phyloP scores from a whole-genome alignment of 179 eudicot genomes.

The Beta macrorhiza region DNA sequence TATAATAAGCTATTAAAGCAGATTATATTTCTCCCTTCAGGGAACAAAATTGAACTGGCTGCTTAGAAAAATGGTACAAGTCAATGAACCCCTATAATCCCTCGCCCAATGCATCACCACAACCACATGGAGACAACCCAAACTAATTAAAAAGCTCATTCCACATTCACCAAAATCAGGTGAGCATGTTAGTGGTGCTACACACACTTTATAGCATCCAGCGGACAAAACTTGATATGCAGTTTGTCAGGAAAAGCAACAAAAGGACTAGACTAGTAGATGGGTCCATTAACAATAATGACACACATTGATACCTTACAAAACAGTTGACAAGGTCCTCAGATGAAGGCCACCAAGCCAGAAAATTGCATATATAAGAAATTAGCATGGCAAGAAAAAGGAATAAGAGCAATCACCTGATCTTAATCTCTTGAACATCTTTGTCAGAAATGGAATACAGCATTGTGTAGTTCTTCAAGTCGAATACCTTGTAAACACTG shows the following conservation, averaged over 20 bases:
- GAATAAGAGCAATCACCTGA: conserved; percentile 51
- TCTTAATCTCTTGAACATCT: conserved; percentile 89
- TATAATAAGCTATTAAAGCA: background rate
- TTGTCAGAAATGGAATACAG: conserved; percentile 81
- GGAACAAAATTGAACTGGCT: background rate
- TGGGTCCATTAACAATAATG: background rate
- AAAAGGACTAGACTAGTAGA: background rate
- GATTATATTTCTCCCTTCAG: background rate
- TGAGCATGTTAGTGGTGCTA: background rate
- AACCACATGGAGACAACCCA: background rate
- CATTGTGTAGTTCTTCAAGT: conserved; percentile 82
- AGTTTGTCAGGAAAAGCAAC: background rate
- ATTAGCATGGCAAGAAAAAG: background rate
- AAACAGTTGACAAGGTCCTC: background rate
- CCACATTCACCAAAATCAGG: background rate
- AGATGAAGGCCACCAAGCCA: conserved; percentile 1
- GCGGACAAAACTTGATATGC: background rate
- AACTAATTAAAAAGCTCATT: background rate
- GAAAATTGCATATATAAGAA: conserved; percentile 3
- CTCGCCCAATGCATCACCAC: background rate
- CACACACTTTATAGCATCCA: background rate
- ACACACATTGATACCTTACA: background rate
- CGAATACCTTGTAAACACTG: conserved; percentile 95
- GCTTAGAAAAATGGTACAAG: background rate
- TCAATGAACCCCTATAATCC: background rate